Evolutionary conservation across 805 yeast genomes (phyloP), one percentile per base, ranked within the genome.

Genomic region (Pichia californica): DNA sequence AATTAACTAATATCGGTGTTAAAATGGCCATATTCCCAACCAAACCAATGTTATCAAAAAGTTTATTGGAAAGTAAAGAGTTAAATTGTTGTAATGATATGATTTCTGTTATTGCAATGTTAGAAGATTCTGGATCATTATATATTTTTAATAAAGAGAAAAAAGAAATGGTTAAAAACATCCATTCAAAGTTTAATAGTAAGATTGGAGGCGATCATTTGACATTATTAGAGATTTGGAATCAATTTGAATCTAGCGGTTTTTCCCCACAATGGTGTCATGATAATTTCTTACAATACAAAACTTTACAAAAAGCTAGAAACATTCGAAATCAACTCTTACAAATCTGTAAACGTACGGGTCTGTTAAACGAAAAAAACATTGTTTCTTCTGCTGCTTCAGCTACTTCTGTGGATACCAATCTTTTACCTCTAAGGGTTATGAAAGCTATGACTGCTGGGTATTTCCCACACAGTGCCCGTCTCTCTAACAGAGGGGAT

Each of bases 1-100:
- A 76, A 40, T 66, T 93, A 31, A 91, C 98, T 0, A 68, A 75
- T 37, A 57, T 80, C 1, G 99, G 99, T 0, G 64, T 83, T 34
- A 76, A 77, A 48, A 89, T 93, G 96, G 83, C 96, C 1, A 88
- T 82, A 46, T 86, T 89, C 53, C 99, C 99, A 0, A 74, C 89
- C 49, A 95, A 88, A 52, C 97, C 97, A 4, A 86, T 86, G 71
- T 71, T 88, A 54, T 81, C 96, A 7, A 87, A 85, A 58, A 79
- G 81, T 7, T 58, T 93, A 27, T 61, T 91, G 11, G 66, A 78
- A 1, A 79, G 95, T 39, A 76, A 75, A 0, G 70, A 70, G 13
- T 70, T 69, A 40, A 68, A 74, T 1, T 88, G 94, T 38, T 70
- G 81, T 2, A 72, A 73, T 3, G 93, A 86, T 48, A 71, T 88